These are phyloP conservation scores for Copromyces sp. DNA, from an alignment of 495 filamentous ascomycete species.

Conservation along the genomic window DNA sequence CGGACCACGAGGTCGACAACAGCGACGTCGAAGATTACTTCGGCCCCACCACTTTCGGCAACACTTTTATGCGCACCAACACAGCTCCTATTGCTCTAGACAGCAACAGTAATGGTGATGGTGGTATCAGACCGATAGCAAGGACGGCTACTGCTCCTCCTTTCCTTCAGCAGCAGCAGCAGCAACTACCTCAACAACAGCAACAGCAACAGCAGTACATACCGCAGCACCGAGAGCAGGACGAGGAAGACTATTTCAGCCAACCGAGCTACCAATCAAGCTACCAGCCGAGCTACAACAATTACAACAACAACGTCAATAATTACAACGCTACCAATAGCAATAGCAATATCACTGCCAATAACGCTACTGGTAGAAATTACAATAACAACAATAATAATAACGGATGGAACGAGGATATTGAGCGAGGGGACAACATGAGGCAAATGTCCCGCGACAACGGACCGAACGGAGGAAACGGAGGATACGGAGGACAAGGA, in stretches of 20 bases:
- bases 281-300: not conserved
- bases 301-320: not conserved
- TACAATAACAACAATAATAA: slow-evolving; percentile 13
- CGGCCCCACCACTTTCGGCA: not conserved
- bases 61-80: not conserved
- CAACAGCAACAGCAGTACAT: not conserved
- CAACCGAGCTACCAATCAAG: not conserved
- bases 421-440: slow-evolving; percentile 20
- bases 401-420: slow-evolving; percentile 25
- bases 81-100: not conserved
- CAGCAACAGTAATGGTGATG: not conserved
- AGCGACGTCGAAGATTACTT: not conserved
- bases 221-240: not conserved
- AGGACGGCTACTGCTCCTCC: not conserved
- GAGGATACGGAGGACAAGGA: not conserved
- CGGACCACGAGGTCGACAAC: not conserved
- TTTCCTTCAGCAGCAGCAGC: not conserved
- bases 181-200: not conserved
- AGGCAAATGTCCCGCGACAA: not conserved
- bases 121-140: not conserved
- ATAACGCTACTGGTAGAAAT: not conserved
- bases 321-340: slow-evolving; percentile 9
- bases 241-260: not conserved
- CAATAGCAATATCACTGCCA: slow-evolving; percentile 6
- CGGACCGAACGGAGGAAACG: not conserved